Evolutionary conservation across 2,329 filamentous ascomycete genomes (phyloP).

Genomic region (Stagonosporopsis chrysanthemi): DNA sequence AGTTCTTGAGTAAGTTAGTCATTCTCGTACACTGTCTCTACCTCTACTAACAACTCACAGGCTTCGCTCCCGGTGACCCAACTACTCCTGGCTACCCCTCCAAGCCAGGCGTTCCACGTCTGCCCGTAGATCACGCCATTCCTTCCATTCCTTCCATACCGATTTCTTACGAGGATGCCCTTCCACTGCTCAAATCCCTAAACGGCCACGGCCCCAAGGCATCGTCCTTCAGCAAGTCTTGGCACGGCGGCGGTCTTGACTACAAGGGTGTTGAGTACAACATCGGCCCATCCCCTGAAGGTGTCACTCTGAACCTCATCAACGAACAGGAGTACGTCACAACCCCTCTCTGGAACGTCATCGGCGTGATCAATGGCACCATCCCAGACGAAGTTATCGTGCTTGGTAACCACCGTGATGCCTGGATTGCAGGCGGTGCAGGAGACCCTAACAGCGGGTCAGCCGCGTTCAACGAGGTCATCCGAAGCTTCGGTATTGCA

Average conservation of each 20-base stretch:
- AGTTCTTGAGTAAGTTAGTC: constrained; percentile 59
- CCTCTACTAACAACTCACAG: constrained; percentile 48
- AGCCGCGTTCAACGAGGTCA: constrained; percentile 78
- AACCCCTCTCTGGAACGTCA: constrained; percentile 72
- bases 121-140: constrained; percentile 72
- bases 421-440: constrained; percentile 86
- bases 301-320: constrained; percentile 61
- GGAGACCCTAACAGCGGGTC: constrained; percentile 85
- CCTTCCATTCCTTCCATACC: constrained; percentile 90
- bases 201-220: constrained; percentile 87
- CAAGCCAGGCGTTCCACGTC: constrained; percentile 83
- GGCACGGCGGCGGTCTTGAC: constrained; percentile 76
- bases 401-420: constrained; percentile 90
- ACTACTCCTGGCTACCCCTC: constrained; percentile 95
- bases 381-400: constrained; percentile 86
- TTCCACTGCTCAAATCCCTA: constrained; percentile 87
- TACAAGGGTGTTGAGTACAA: constrained; percentile 86
- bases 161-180: constrained; percentile 84
- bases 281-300: constrained; percentile 79
- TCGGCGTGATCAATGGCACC: constrained; percentile 89
- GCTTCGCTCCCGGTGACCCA: constrained; percentile 72
- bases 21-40: too few species aligned
- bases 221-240: constrained; percentile 74
- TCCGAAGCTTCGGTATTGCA: constrained; percentile 76
- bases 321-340: constrained; percentile 60